phyloP scores from a whole-genome alignment of 306 rosid genomes.

The Delonix regia region DNA sequence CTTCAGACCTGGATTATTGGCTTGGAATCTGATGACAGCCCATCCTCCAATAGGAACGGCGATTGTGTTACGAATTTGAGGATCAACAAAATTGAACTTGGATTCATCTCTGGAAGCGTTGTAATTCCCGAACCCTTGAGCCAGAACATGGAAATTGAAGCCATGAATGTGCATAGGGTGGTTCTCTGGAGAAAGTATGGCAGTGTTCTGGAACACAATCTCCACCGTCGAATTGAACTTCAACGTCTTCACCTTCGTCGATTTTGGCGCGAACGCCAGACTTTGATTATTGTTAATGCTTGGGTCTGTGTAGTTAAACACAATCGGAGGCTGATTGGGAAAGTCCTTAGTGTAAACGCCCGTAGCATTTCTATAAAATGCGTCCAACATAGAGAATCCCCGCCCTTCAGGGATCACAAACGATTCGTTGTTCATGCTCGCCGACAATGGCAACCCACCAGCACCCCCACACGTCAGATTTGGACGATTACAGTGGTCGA shows the following conservation, averaged over 20 bases:
- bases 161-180: slow-evolving; percentile 43
- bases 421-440: slow-evolving; percentile 67
- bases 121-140: slow-evolving; percentile 44
- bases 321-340: slow-evolving; percentile 45
- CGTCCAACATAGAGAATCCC: slow-evolving; percentile 50
- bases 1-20: slow-evolving; percentile 37
- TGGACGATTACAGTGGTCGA: slow-evolving; percentile 28
- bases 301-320: slow-evolving; percentile 51
- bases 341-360: slow-evolving; percentile 57
- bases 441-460: slow-evolving; percentile 16
- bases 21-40: slow-evolving; percentile 49
- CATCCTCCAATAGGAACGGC: slow-evolving; percentile 60
- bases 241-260: slow-evolving; percentile 50
- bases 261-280: slow-evolving; percentile 37
- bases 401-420: slow-evolving; percentile 42
- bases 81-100: slow-evolving; percentile 47
- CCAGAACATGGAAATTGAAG: slow-evolving; percentile 33
- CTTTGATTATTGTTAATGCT: background rate
- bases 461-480: slow-evolving; percentile 34
- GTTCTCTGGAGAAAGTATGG: slow-evolving; percentile 15
- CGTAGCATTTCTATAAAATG: slow-evolving; percentile 8
- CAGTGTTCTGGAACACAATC: slow-evolving; percentile 57
- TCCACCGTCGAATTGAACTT: slow-evolving; percentile 58
- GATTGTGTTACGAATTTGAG: slow-evolving; percentile 55
- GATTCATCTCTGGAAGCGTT: slow-evolving; percentile 34